Percentiles rank a stretch among this genome's conserved stretches.
These are phyloP conservation scores for Hypoxylon crocopeplum DNA, from an alignment of 495 filamentous ascomycete species.

Conservation along the genomic window DNA sequence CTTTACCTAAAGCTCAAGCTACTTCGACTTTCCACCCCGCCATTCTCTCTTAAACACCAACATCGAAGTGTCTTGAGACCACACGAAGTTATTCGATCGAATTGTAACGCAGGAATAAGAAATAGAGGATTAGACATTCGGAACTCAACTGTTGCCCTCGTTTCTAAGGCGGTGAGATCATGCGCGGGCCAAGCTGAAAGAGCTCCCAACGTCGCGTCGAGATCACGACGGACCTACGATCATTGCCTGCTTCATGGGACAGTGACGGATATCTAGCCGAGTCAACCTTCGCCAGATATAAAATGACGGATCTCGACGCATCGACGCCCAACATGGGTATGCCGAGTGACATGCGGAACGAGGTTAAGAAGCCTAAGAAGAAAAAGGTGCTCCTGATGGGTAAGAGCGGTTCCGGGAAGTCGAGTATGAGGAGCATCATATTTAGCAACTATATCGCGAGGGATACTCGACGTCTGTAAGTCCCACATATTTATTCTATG, in stretches of 20 bases:
- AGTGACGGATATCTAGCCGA: too few relatives aligned
- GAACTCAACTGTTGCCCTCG: background rate
- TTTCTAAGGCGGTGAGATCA: conserved; percentile 13
- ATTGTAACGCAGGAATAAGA: conserved; percentile 1
- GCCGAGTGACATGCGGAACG: conserved; percentile 39
- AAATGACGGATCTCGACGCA: conserved; percentile 36
- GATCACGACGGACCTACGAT: conserved; percentile 7
- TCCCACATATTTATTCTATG: background rate
- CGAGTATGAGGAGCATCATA: conserved; percentile 96
- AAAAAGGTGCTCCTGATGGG: conserved; percentile 74
- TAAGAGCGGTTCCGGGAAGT: conserved; percentile 98
- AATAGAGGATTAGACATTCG: background rate
- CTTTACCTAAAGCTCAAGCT: background rate
- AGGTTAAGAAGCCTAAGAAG: conserved; percentile 65
- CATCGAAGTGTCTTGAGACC: background rate
- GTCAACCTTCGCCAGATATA: background rate
- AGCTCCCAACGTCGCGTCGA: conserved; percentile 29
- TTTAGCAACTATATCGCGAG: conserved; percentile 98
- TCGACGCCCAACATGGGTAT: conserved; percentile 30
- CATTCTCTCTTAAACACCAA: background rate
- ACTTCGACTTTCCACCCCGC: background rate
- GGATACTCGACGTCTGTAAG: conserved; percentile 82
- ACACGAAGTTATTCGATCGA: background rate
- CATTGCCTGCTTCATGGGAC: conserved; percentile 6
- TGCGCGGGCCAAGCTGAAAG: conserved; percentile 21